Evolutionary conservation across 257 asterid species (phyloP), one percentile per base, ranked within the genome.

Genomic region (Nicotiana attenuata): DNA sequence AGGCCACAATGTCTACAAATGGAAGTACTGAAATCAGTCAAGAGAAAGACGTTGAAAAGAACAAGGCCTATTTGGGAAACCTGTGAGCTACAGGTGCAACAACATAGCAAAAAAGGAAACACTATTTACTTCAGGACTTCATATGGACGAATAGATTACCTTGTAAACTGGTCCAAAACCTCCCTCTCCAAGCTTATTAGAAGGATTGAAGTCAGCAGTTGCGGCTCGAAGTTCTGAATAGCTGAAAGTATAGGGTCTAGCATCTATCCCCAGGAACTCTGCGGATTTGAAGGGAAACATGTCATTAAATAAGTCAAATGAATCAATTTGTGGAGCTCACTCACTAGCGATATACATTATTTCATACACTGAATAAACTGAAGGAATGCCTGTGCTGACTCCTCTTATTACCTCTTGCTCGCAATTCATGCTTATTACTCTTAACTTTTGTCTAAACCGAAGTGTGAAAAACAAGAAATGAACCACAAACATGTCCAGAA

Each of bases 121-220:
- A 3, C 61, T 73, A 64, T 69, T 60, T 47, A 50, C 76, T 65
- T 63, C 60, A 28, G 53, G 29, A 78, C 29, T 53, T 47, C 26
- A 65, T 47, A 20, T 63, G 61, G 26, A 50, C 24, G 65, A 78
- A 76, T 76, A 4, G 24, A 53, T 66, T 87, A 92, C 98, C 98
- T 89, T 90, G 90, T 83, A 94, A 61, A 94, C 98, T 13, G 97
- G 95, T 86, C 97, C 97, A 65, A 94, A 94, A 83, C 98, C 98
- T 80, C 98, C 97, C 89, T 94, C 98, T 83, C 98, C 97, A 60
- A 94, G 97, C 88, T 90, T 92, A 83, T 94, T 91, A 80, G 85
- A 82, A 81, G 91, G 88, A 86, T 77, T 76, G 76, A 94, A 94
- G 82, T 91, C 97, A 52, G 86, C 84, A 20, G 98, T 94, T 20